A percentile compares a stretch with the other conserved stretches of the same genome.
These are phyloP conservation scores for Sinapis alba DNA, from an alignment of 441 rosid species.

Conservation along the genomic window DNA sequence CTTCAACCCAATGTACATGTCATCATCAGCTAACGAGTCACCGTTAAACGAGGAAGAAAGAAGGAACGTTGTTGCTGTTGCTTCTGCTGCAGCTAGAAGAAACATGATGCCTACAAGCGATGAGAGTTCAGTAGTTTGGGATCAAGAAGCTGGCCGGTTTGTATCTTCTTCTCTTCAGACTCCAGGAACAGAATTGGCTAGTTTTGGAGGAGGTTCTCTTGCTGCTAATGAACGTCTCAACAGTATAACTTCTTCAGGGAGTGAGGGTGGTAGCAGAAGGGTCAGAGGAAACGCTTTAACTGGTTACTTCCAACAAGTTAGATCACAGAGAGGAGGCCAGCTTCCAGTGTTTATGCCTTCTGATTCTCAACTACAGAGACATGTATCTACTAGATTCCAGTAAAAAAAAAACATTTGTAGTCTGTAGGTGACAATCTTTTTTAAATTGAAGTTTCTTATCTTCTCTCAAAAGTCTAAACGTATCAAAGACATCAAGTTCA, in stretches of 20 bases:
- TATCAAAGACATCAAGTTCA: background rate
- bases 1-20: constrained; percentile 77
- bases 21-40: constrained; percentile 58
- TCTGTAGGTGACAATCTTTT: background rate
- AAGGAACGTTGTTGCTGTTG: constrained; percentile 29
- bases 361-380: constrained; percentile 58
- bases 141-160: constrained; percentile 85
- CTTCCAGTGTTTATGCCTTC: constrained; percentile 88
- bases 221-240: constrained; percentile 53
- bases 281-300: constrained; percentile 50
- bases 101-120: constrained; percentile 20
- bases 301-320: constrained; percentile 57
- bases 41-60: constrained; percentile 52
- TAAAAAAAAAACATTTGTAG: constrained; percentile 32
- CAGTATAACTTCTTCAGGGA: constrained; percentile 40
- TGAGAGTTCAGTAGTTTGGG: constrained; percentile 72
- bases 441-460: constrained; percentile 3
- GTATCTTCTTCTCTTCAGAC: constrained; percentile 66
- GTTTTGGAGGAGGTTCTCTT: constrained; percentile 72
- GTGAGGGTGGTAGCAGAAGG: constrained; percentile 24
- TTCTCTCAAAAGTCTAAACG: background rate
- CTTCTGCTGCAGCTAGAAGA: constrained; percentile 17
- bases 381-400: constrained; percentile 51
- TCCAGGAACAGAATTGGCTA: constrained; percentile 62
- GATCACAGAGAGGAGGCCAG: constrained; percentile 79